Conservation (phyloP, 495 filamentous ascomycete genomes). For the Halenospora varia region DNA sequence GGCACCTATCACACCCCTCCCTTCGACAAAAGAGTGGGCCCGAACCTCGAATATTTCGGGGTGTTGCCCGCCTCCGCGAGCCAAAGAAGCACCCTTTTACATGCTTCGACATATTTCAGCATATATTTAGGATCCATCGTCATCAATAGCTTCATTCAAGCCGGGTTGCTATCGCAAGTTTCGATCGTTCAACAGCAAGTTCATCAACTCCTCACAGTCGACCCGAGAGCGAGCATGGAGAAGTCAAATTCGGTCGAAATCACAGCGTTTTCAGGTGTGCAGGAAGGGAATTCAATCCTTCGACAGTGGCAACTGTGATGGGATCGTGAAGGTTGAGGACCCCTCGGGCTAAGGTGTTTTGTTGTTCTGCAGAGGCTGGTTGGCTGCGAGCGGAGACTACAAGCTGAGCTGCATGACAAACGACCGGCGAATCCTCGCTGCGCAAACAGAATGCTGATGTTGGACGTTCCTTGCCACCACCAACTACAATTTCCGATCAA, state of each 20-base stretch:
- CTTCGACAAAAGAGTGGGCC: not conserved
- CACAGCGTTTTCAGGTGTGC: not conserved
- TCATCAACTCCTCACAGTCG: not conserved
- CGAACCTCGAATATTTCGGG: not conserved
- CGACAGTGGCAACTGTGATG: not conserved
- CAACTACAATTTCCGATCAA: no score
- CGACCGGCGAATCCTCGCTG: not conserved
- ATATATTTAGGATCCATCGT: not conserved
- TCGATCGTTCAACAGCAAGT: not conserved
- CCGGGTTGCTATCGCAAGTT: not conserved
- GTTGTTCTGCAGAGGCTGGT: not conserved
- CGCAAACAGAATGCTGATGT: no score
- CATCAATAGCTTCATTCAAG: not conserved
- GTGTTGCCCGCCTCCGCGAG: not conserved
- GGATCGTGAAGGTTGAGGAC: no score
- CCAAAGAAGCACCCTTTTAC: not conserved
- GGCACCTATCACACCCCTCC: not conserved
- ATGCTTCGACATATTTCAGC: not conserved
- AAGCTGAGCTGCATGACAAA: not conserved
- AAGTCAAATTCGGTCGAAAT: not conserved
- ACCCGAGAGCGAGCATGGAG: not conserved
- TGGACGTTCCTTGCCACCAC: no score
- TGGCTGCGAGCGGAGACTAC: not conserved
- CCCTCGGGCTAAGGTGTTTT: no score
- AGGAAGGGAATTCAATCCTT: not conserved